Base-by-base conservation (phyloP, 2,329 filamentous ascomycete genomes). In the Emydomyces testavorans region DNA sequence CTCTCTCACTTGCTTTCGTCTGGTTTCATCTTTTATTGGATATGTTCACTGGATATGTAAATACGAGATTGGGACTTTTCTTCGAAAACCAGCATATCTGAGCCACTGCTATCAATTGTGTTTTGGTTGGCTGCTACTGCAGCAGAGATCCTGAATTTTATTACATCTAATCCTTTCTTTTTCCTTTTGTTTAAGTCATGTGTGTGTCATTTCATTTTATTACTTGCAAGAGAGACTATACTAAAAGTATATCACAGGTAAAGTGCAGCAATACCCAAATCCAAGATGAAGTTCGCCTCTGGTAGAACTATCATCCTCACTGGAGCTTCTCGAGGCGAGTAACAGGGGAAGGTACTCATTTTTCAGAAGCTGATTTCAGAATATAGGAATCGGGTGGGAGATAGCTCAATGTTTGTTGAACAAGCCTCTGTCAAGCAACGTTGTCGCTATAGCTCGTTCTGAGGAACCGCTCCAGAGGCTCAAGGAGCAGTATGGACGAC, bases 221-320 rank as follows among this genome's bases (percentile, higher is more conserved):
- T n/a, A n/a, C n/a, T n/a, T n/a, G n/a, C n/a, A n/a, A n/a, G n/a
- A n/a, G n/a, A n/a, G n/a, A n/a, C n/a, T n/a, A n/a, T n/a, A n/a
- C n/a, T n/a, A n/a, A n/a, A n/a, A n/a, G n/a, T n/a, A 24, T 23
- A 39, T 24, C 15, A 23, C 18, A 23, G 29, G 15, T 11, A n/a
- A 5, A 23, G 21, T 26, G 20, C 13, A 10, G 10, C 28, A 21
- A 16, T 2, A 15, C 32, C n/a, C n/a, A n/a, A 31, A 18, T 15
- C 24, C 45, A 40, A 47, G 18, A 47, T 47, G 45, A 47, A 47
- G 11, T 34, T 24, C n/a, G 5, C 46, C 36, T 18, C 23, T 29
- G 51, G 44, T 6, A 84, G 85, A 61, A 79, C 78, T 18, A 77
- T 88, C 59, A 79, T 88, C 51, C 70, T 89, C 21, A 82, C 80